phyloP scores from a whole-genome alignment of 306 rosid genomes.

The Gillenia trifoliata region DNA sequence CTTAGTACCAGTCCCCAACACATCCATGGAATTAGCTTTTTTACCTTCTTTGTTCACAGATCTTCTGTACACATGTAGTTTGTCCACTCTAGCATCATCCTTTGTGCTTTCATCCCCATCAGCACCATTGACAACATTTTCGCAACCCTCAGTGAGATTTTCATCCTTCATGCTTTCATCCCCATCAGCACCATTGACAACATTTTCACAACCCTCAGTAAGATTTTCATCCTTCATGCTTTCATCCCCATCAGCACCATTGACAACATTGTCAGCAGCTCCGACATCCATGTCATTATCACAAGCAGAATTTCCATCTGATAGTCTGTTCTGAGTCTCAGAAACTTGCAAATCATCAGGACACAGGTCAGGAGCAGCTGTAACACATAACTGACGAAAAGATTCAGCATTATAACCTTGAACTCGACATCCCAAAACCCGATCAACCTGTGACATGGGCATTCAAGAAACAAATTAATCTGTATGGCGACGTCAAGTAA shows the following conservation, averaged over 20 bases:
- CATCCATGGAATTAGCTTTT: constrained; percentile 45
- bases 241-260: constrained; percentile 48
- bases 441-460: constrained; percentile 69
- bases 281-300: constrained; percentile 54
- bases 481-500: constrained; percentile 14
- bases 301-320: constrained; percentile 46
- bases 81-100: constrained; percentile 45
- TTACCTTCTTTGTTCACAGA: constrained; percentile 60
- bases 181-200: constrained; percentile 37
- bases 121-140: constrained; percentile 36
- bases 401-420: constrained; percentile 42
- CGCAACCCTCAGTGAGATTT: constrained; percentile 37
- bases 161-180: constrained; percentile 48
- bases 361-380: constrained; percentile 39
- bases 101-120: constrained; percentile 50
- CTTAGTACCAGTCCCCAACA: constrained; percentile 27
- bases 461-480: constrained; percentile 17
- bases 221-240: constrained; percentile 42
- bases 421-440: constrained; percentile 90
- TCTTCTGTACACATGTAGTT: constrained; percentile 67
- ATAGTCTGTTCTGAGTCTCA: constrained; percentile 42
- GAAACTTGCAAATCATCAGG: constrained; percentile 44
- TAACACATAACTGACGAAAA: constrained; percentile 38
- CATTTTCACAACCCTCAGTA: constrained; percentile 42
- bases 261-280: constrained; percentile 32